These are phyloP conservation scores for Cochlearia excelsa DNA, from an alignment of 345 rosid species.

Conservation along the genomic window DNA sequence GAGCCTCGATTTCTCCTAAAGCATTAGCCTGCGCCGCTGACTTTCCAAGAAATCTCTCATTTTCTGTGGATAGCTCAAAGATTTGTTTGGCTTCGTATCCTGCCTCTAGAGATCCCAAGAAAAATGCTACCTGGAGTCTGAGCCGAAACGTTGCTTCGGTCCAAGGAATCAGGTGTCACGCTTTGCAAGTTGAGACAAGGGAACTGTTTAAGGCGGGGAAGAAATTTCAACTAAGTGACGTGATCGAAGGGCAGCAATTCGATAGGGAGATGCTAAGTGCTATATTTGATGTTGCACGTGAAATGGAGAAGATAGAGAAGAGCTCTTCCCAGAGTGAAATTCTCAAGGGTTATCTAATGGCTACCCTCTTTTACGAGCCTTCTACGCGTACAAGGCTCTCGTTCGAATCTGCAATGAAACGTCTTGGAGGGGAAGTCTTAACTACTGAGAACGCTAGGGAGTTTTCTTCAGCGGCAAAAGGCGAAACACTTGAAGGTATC, in stretches of 20 bases:
- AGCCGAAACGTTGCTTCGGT: slow-evolving; percentile 8
- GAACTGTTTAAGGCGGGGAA: slow-evolving; percentile 37
- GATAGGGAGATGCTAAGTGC: slow-evolving; percentile 69
- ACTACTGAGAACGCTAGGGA: slow-evolving; percentile 95
- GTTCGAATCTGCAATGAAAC: slow-evolving; percentile 97
- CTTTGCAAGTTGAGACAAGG: slow-evolving; percentile 36
- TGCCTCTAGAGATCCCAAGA: slow-evolving; percentile 29
- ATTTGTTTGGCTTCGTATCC: slow-evolving; percentile 25
- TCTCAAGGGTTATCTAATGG: slow-evolving; percentile 87
- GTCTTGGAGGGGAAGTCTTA: slow-evolving; percentile 89
- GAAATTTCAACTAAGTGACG: slow-evolving; percentile 75
- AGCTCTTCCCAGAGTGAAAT: slow-evolving; percentile 69
- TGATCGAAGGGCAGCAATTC: slow-evolving; percentile 91
- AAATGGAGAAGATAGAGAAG: slow-evolving; percentile 81
- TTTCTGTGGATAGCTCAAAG: slow-evolving; percentile 15
- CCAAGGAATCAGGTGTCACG: slow-evolving; percentile 39
- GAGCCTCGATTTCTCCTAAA: slow-evolving; percentile 27
- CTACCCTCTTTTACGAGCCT: slow-evolving; percentile 94
- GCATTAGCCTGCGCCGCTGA: slow-evolving; percentile 19
- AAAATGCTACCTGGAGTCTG: slow-evolving; percentile 27
- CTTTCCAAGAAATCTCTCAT: slow-evolving; percentile 26
- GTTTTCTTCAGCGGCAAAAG: slow-evolving; percentile 94
- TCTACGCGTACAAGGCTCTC: slow-evolving; percentile 96
- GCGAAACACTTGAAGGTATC: slow-evolving; percentile 95
- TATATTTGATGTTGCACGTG: slow-evolving; percentile 76